Conservation (phyloP, 441 rosid species). For the Populus trichocarpa region DNA sequence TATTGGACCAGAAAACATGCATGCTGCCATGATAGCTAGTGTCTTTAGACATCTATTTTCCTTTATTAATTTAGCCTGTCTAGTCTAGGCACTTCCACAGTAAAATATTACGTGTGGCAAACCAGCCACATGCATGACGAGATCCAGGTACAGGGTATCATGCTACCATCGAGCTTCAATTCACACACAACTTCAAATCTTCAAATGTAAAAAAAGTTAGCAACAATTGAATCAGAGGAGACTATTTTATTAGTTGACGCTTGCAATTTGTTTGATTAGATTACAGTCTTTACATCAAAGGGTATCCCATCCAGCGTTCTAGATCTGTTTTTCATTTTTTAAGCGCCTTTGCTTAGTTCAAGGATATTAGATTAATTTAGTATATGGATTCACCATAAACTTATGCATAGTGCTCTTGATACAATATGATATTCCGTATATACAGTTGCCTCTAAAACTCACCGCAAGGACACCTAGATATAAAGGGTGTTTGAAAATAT, state of each 20-base stretch:
- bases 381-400: background rate
- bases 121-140: slow-evolving; percentile 1
- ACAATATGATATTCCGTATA: background rate
- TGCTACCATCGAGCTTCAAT: background rate
- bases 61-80: background rate
- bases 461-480: background rate
- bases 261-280: background rate
- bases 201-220: background rate
- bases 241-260: background rate
- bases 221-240: background rate
- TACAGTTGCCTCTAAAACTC: background rate
- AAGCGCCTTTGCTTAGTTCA: background rate
- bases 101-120: background rate
- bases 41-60: background rate
- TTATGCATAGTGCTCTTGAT: background rate
- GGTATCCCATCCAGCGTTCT: background rate
- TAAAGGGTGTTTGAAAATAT: fast-evolving
- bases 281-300: background rate
- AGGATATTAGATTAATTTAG: background rate
- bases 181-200: background rate
- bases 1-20: background rate
- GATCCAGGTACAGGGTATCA: background rate
- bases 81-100: too few relatives aligned
- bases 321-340: background rate
- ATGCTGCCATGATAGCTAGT: background rate